Percentiles rank a stretch among this genome's conserved stretches.
Conservation (phyloP, 2,329 filamentous ascomycete species). For the Fusarium heterosporum region DNA sequence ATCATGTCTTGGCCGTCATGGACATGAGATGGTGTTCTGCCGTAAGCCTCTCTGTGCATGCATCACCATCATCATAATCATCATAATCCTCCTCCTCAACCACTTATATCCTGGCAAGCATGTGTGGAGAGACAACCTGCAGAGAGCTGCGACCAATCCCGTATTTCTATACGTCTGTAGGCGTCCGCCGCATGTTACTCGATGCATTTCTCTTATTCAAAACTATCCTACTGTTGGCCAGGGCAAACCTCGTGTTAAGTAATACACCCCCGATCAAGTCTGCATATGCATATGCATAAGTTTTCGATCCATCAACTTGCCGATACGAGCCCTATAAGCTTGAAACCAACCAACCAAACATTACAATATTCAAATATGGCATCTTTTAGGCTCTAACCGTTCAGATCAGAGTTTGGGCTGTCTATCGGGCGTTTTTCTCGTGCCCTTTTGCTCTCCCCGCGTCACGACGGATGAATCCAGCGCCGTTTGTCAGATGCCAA, state of each 20-base stretch:
- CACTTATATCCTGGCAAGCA: constrained; percentile 30
- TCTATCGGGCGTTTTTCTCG: constrained; percentile 13
- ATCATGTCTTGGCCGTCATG: constrained; percentile 1
- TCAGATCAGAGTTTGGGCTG: constrained; percentile 30
- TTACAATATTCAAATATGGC: constrained; percentile 25
- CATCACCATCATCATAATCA: neutral
- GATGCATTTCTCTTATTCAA: constrained; percentile 15
- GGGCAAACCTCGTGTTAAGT: constrained; percentile 34
- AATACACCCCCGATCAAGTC: constrained; percentile 35
- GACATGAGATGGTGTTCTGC: constrained; percentile 32
- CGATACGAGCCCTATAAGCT: constrained; percentile 37
- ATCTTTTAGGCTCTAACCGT: constrained; percentile 14
- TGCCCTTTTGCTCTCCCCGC: constrained; percentile 13
- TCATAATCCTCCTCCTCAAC: neutral
- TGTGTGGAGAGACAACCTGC: constrained; percentile 7
- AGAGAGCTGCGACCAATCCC: constrained; percentile 26
- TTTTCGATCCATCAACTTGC: constrained; percentile 29
- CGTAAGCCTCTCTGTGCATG: constrained; percentile 32
- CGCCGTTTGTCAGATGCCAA: constrained; percentile 1
- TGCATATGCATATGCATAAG: constrained; percentile 20
- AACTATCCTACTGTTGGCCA: constrained; percentile 11
- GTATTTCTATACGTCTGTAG: constrained; percentile 19
- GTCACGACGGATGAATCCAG: constrained; percentile 9
- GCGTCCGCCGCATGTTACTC: constrained; percentile 34
- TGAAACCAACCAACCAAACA: constrained; percentile 14